phyloP scores from a whole-genome alignment of 352 stramenopile genomes.

The Pythium aquatile region DNA sequence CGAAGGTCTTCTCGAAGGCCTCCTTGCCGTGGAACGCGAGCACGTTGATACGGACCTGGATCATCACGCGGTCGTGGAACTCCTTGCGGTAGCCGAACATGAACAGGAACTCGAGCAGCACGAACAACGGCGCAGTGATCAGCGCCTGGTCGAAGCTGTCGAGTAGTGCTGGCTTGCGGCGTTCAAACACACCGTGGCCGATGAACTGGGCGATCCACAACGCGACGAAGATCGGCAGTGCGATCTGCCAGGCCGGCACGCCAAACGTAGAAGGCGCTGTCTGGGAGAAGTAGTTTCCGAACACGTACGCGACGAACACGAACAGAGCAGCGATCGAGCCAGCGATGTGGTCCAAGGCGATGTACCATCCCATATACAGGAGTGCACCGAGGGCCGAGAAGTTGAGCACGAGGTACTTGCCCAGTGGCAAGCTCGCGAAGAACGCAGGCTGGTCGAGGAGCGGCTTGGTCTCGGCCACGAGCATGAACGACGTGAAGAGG shows the following conservation, averaged over 20 bases:
- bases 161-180: conserved; percentile 78
- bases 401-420: conserved; percentile 67
- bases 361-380: conserved; percentile 84
- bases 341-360: conserved; percentile 53
- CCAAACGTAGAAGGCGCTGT: conserved; percentile 37
- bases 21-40: conserved; percentile 45
- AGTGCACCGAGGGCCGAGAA: conserved; percentile 42
- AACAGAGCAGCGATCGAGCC: conserved; percentile 53
- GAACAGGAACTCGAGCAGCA: conserved; percentile 80
- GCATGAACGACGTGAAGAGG: conserved; percentile 68
- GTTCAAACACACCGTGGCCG: conserved; percentile 84
- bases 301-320: conserved; percentile 53
- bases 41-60: conserved; percentile 65
- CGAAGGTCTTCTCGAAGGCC: conserved; percentile 20
- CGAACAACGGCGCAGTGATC: conserved; percentile 84
- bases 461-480: conserved; percentile 47
- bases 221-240: conserved; percentile 49
- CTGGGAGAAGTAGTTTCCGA: conserved; percentile 56
- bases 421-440: conserved; percentile 29
- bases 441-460: conserved; percentile 30
- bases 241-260: conserved; percentile 48
- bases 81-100: conserved; percentile 72
- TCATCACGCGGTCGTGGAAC: conserved; percentile 57
- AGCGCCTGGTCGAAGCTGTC: conserved; percentile 83
- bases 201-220: conserved; percentile 83